Conservation (phyloP, 306 rosid genomes). For the Ammopiptanthus mongolicus region DNA sequence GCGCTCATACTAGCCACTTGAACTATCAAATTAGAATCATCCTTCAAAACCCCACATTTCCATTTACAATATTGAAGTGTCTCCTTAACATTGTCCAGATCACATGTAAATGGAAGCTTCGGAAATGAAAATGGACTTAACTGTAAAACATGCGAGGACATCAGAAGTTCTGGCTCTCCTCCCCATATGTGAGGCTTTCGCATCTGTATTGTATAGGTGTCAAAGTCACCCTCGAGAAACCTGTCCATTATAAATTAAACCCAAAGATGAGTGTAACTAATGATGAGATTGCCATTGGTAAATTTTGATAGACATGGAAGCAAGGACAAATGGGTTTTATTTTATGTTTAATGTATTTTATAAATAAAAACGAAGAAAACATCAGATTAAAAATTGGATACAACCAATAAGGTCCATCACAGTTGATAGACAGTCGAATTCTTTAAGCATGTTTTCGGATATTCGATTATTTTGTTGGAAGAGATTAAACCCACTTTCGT, state of each 20-base stretch:
- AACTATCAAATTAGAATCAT: background rate
- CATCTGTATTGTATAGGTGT: constrained; percentile 59
- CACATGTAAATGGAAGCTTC: background rate
- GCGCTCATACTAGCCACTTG: background rate
- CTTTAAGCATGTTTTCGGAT: too few relatives aligned
- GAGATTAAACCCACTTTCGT: too few relatives aligned
- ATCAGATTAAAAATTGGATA: too few relatives aligned
- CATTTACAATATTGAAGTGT: background rate
- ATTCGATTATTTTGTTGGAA: too few relatives aligned
- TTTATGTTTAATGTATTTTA: too few relatives aligned
- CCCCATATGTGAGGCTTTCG: constrained; percentile 74
- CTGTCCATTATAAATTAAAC: constrained; percentile 17
- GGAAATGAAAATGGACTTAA: constrained; percentile 28
- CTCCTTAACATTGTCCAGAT: background rate
- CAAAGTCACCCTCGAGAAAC: constrained; percentile 88
- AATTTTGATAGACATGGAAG: too few relatives aligned
- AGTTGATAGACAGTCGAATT: too few relatives aligned
- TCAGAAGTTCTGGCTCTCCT: constrained; percentile 89
- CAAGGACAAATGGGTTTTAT: too few relatives aligned
- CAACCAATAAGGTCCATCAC: too few relatives aligned
- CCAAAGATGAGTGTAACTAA: background rate
- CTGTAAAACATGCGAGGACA: constrained; percentile 76
- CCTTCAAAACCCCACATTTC: background rate
- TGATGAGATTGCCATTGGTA: background rate
- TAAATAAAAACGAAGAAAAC: too few relatives aligned